phyloP scores from a whole-genome alignment of 768 basidiomycete genomes.

The Naganishia onofrii region DNA sequence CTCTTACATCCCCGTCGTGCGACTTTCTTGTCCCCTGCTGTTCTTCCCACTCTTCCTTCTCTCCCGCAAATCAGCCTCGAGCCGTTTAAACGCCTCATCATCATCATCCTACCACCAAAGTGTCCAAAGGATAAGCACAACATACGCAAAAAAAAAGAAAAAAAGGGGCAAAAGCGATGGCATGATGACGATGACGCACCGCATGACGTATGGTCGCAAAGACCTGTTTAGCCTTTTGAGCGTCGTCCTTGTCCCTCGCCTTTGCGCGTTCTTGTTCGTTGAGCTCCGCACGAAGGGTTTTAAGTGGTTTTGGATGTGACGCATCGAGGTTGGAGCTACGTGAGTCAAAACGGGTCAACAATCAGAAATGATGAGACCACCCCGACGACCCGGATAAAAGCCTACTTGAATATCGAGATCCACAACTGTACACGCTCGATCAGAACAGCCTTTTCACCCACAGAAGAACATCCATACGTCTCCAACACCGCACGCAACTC shows the following conservation, averaged over 20 bases:
- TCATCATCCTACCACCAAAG: neutral
- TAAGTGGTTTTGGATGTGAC: conserved; percentile 43
- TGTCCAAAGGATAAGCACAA: neutral
- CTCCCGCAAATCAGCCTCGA: conserved; percentile 10
- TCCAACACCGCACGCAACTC: conserved; percentile 39
- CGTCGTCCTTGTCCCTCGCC: conserved; percentile 44
- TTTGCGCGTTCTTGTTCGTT: conserved; percentile 36
- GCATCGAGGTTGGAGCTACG: conserved; percentile 48
- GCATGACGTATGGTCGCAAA: neutral
- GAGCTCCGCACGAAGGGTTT: conserved; percentile 41
- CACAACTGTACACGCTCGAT: conserved; percentile 43
- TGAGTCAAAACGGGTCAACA: neutral
- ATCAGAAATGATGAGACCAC: too few species aligned
- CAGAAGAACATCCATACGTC: conserved; percentile 40
- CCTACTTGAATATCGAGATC: conserved; percentile 49
- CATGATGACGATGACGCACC: too few species aligned
- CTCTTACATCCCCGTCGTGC: too few species aligned
- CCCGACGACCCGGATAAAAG: neutral
- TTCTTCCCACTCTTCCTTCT: neutral
- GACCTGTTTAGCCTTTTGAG: conserved; percentile 35
- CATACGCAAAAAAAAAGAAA: neutral
- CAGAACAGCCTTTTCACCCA: conserved; percentile 43
- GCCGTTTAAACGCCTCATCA: conserved; percentile 17
- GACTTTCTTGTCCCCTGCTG: neutral
- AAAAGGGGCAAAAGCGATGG: neutral